Base-by-base conservation (phyloP, 108 stramenopile genomes). In the Schizochytrium sp. region DNA sequence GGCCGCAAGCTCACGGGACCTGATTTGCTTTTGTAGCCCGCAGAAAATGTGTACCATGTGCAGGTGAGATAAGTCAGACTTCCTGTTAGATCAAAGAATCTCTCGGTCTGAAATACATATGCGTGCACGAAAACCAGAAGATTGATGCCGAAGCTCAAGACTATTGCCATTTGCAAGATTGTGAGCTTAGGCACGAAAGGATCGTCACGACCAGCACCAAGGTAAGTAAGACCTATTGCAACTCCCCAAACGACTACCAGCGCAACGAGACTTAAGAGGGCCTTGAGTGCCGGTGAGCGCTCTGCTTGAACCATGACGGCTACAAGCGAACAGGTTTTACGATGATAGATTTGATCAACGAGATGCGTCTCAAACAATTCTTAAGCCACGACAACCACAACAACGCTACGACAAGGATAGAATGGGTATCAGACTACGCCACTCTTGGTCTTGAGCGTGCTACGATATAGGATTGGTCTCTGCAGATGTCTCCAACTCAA, bases 81-180 rank as follows among this genome's bases (percentile, higher is more conserved):
- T 5, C 89, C 89, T 44, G 53, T 56, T 2, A 89, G 3, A 72
- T 89, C 89, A 57, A 61, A 89, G 89, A 73, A 89, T 4, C 55
- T 41, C 72, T 89, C 89, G 45, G 72, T 73, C 72, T 89, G 87
- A 15, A 87, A 83, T 10, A 42, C 50, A 42, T 83, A 83, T 0
- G 76, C 45, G 50, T 10, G 76, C 5, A 83, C 53, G 76, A 83
- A 83, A n/a, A 55, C 76, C n/a, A 49, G 50, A 5, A 40, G 38
- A 42, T 83, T 83, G 2, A 83, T 83, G 15, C 47, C 76, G 3
- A 83, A 83, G 53, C 50, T 55, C 47, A 83, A n/a, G 47, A 83
- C 76, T 38, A 49, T 15, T 13, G 53, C 55, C 10, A 53, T 83
- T 53, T 83, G 50, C 76, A 83, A 1, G 3, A 83, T 83, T n/a